phyloP scores from a whole-genome alignment of 768 basidiomycete genomes.

The Leccinum incarnatum region DNA sequence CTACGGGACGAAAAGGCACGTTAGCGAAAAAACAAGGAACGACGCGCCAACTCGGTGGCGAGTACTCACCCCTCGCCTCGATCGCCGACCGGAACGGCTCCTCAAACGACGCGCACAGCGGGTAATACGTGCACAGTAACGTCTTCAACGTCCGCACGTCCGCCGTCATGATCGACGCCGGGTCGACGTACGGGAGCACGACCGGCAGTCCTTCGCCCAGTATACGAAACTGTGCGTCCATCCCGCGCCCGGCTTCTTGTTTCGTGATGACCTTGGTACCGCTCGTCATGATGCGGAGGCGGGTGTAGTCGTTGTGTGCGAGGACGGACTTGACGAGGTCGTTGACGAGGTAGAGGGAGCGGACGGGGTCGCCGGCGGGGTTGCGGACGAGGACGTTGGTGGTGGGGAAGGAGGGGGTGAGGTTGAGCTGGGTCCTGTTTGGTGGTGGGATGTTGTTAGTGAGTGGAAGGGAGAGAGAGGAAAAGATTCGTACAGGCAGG shows the following conservation, averaged over 20 bases:
- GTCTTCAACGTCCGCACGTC: constrained; percentile 56
- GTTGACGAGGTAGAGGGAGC: constrained; percentile 88
- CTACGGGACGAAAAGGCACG: constrained; percentile 34
- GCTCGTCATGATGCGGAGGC: constrained; percentile 84
- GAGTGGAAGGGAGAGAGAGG: neutral
- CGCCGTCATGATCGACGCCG: constrained; percentile 55
- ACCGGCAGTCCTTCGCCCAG: constrained; percentile 84
- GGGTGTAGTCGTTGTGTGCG: constrained; percentile 75
- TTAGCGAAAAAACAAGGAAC: neutral
- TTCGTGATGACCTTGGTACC: constrained; percentile 92
- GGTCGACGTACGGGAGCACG: constrained; percentile 78
- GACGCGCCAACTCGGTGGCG: neutral
- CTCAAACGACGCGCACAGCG: constrained; percentile 61
- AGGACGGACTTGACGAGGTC: constrained; percentile 80
- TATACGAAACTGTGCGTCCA: constrained; percentile 64
- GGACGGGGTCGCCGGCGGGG: constrained; percentile 63
- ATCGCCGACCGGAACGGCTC: constrained; percentile 57
- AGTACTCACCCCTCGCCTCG: constrained; percentile 46
- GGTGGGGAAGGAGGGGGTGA: constrained; percentile 68
- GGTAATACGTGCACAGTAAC: constrained; percentile 80
- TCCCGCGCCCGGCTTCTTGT: constrained; percentile 72
- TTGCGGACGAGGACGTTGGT: constrained; percentile 85
- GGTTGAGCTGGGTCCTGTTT: constrained; percentile 65
- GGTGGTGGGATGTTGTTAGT: neutral
- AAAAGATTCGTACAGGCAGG: constrained; percentile 62